Conservation (phyloP, 495 filamentous ascomycete genomes). For the Coniosporium apollinis region DNA sequence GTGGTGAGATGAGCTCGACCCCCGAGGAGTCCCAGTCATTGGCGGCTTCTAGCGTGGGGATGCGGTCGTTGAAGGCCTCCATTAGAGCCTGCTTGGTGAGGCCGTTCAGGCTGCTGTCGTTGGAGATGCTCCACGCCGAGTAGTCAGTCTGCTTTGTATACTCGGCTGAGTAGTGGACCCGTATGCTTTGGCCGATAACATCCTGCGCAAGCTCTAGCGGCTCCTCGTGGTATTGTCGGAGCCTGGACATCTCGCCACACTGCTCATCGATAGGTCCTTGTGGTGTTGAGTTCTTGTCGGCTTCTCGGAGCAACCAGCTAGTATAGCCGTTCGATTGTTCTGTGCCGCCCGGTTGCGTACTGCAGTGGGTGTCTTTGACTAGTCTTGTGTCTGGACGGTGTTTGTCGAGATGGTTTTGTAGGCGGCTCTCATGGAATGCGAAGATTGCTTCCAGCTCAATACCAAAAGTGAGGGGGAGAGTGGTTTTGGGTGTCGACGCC, state of each 20-base stretch:
- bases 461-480: conserved; percentile 9
- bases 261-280: too few species aligned
- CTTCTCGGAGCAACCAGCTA: conserved; percentile 12
- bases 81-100: neutral
- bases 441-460: conserved; percentile 14
- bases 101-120: conserved; percentile 3
- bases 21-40: conserved; percentile 12
- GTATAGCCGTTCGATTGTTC: conserved; percentile 6
- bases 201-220: conserved; percentile 6
- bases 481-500: too few species aligned
- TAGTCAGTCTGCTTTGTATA: conserved; percentile 7
- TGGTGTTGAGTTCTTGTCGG: conserved; percentile 2
- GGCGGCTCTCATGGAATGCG: conserved; percentile 11
- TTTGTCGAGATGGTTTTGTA: conserved; percentile 6
- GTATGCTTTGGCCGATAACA: neutral
- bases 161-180: conserved; percentile 1
- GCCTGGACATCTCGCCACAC: neutral
- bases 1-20: conserved; percentile 13
- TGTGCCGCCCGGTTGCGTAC: conserved; percentile 3
- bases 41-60: neutral
- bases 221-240: conserved; percentile 13
- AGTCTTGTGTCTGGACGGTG: conserved; percentile 3
- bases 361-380: conserved; percentile 9
- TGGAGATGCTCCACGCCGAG: conserved; percentile 8
- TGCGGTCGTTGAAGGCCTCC: neutral